Evolutionary conservation across 1,284 basidiomycete genomes (phyloP), one percentile per base, ranked within the genome.

Genomic region (Waitea zeae): DNA sequence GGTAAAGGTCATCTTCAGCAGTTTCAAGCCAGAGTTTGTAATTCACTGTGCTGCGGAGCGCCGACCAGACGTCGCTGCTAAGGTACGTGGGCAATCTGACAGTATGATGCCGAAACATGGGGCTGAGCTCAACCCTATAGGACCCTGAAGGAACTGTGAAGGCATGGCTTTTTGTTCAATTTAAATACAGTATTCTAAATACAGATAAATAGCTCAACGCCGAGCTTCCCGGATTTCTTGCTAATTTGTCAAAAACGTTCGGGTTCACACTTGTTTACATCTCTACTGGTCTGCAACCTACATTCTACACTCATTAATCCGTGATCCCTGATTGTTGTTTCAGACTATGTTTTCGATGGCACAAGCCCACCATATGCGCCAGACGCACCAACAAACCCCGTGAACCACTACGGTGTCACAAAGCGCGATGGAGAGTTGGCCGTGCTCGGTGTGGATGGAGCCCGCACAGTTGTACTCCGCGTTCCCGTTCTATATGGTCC

Each of bases 321-420:
- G 24, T 26, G 24, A n/a, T n/a, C 26, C 9, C 6, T 5, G 17
- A 3, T 9, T 18, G 14, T 37, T 41, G 2, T 32, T 27, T 36
- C 46, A 76, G 83, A 88, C 54, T 88, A 88, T 50, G 82, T 89
- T 11, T 88, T 89, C 44, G 80, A 86, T 42, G 84, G 84, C 3
- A 73, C 65, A n/a, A 70, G 72, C 1, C 79, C 84, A 1, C 79
- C 80, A 1, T 88, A 88, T 51, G 60, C 63, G 2, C 75, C 81
- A 0, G 61, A 60, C 3, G 65, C 74, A 3, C 46, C 50, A n/a
- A 64, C 78, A 5, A 77, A 80, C 44, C 84, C 84, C 1, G 52
- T 88, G 29, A 79, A 89, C 36, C 53, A 77, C 2, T 89, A 89
- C 44, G 86, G 80, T 1, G 50, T 62, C 43, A 75, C 77, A 0